Conservation (phyloP, 495 filamentous ascomycete species). For the Penicillium mononematosum region DNA sequence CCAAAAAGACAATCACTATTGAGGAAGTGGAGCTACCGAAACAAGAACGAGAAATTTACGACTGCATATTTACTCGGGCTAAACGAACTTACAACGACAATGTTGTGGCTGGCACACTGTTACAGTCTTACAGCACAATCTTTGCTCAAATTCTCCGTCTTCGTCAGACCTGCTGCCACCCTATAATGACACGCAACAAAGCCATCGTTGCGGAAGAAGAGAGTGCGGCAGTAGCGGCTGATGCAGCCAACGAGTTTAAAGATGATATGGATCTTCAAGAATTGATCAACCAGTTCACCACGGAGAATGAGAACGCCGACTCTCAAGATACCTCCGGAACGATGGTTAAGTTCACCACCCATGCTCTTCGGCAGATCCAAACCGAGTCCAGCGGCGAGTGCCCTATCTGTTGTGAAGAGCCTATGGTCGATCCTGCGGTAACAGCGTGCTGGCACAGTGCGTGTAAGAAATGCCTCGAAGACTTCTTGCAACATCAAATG, state of each 20-base stretch:
- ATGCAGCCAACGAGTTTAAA: conserved; percentile 73
- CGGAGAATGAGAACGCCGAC: conserved; percentile 59
- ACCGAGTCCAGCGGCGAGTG: conserved; percentile 86
- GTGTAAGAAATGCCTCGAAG: conserved; percentile 84
- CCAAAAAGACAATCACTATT: conserved; percentile 75
- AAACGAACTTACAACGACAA: conserved; percentile 82
- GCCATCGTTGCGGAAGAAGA: conserved; percentile 84
- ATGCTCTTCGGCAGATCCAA: conserved; percentile 86
- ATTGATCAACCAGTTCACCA: conserved; percentile 78
- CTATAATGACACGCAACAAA: conserved; percentile 80
- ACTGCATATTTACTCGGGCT: conserved; percentile 78
- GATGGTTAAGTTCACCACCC: conserved; percentile 67
- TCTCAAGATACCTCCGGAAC: conserved; percentile 34
- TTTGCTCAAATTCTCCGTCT: conserved; percentile 95
- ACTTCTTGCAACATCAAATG: conserved; percentile 83
- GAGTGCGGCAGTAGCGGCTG: conserved; percentile 74
- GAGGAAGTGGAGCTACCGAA: conserved; percentile 82
- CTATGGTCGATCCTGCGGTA: conserved; percentile 89
- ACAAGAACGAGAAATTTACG: conserved; percentile 85
- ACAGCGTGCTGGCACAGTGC: conserved; percentile 97
- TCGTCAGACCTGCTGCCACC: conserved; percentile 93
- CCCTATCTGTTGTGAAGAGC: conserved; percentile 91
- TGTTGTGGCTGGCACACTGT: conserved; percentile 83
- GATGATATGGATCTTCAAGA: conserved; percentile 96
- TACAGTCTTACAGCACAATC: conserved; percentile 93